Base-by-base conservation (phyloP, 257 asterid genomes). In the Eustoma russellianum region DNA sequence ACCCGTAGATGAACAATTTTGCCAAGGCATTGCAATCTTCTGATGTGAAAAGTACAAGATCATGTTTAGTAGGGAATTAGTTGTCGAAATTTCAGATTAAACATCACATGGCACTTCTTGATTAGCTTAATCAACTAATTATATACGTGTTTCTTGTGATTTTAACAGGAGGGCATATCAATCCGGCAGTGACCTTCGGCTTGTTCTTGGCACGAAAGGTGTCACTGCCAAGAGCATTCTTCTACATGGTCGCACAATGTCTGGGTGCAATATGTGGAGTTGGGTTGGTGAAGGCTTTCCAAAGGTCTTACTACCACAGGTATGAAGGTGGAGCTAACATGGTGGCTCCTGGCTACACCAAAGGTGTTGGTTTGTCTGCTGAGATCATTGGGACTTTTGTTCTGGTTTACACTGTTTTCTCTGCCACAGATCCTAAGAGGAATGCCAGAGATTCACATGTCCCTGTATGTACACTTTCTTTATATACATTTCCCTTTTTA, bases 301-400 rank as follows among this genome's bases (percentile, higher is more conserved):
- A 81, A 41, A 78, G 57, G 9, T 24, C 90, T 9, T 56, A 40
- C 66, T 84, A 66, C 78, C 18, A 70, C 18, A 64, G 57, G 59
- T 81, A 84, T 45, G 79, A 77, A 2, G 94, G 94, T 0, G 94
- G 94, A 13, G 94, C 88, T 9, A 84, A 84, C 59, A 47, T 14
- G 48, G 71, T 83, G 33, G 70, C 72, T 1, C 17, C 1, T 5
- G 94, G 87, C 30, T 67, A 83, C 81, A 72, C 62, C 66, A 77
- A 38, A 24, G 94, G 90, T 6, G 74, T 64, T 0, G 94, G 87
- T 5, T 66, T 83, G 74, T 83, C 77, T 9, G 88, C 93, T 33
- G 93, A 83, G 77, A 83, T 83, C 10, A 83, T 83, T 9, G 93
- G 93, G 5, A 83, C 93, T 56, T 83, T 83, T 44, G 93, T 83